Evolutionary conservation across 2,329 filamentous ascomycete genomes (phyloP), one percentile per base, ranked within the genome.

Genomic region (Chaetothyriales sp.): DNA sequence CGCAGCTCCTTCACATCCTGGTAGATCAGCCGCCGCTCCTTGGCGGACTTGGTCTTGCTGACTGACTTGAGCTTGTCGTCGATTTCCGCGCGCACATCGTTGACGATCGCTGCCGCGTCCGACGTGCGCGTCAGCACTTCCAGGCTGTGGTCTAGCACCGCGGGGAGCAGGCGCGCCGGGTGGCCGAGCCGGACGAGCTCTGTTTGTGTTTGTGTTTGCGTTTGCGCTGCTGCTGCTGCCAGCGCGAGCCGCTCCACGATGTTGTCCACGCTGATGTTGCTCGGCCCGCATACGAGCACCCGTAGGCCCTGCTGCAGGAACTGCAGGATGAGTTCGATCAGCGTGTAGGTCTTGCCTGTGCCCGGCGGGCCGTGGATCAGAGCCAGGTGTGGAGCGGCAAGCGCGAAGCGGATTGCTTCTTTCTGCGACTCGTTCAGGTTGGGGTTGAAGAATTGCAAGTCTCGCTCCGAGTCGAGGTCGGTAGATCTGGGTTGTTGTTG

Each of bases 251-350:
- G 81, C 68, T 98, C 92, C 7, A 95, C 89, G 52, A 98, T 94
- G 63, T 98, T 98, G 74, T 98, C 92, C 1, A 98, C 92, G 0
- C 87, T 92, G 59, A 98, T 89, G 64, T 98, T 98, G 26, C 87
- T 95, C 0, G 92, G 92, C 0, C 90, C 92, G 61, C 92, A 96
- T n/a, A 96, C 90, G 1, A 96, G 74, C 9, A 96, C 73, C 1
- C 88, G 79, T 49, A 82, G 75, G 32, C 80, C 77, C 20, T 79
- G 78, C 62, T 81, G 82, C 50, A 93, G 73, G 59, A 96, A 72
- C 63, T 98, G 92, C n/a, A 93, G 73, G 54, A 98, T 94, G 10
- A 98, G 74, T 66, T 98, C 92, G 53, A 98, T 90, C 42, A 98
- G 70, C 0, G 92, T 96, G 64, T 96, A 90, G 0, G 92, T 98